These are phyloP conservation scores for Closterium sp. DNA, from an alignment of 139 green algal genomes.

Conservation along the genomic window DNA sequence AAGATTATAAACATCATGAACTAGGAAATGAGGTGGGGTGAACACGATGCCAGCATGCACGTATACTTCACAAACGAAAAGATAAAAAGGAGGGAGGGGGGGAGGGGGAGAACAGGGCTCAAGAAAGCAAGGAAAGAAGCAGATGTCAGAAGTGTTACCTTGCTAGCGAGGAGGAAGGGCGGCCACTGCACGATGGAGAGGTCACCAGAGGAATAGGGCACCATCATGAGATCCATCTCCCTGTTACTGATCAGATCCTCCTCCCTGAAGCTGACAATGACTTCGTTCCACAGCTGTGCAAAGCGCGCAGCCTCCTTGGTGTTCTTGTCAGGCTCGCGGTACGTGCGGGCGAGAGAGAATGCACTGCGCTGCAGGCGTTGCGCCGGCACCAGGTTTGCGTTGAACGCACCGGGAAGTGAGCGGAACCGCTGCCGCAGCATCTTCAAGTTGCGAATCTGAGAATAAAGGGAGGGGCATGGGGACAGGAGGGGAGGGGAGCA, in stretches of 20 bases:
- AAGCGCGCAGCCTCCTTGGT: conserved; percentile 28
- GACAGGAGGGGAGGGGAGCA: neutral
- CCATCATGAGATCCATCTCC: conserved; percentile 17
- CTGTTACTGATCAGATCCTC: conserved; percentile 43
- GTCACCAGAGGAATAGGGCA: conserved; percentile 11
- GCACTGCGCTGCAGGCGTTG: neutral
- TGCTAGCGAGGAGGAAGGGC: conserved; percentile 27
- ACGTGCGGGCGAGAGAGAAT: neutral
- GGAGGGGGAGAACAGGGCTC: too few relatives aligned
- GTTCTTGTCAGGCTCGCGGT: conserved; percentile 18
- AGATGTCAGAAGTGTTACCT: neutral
- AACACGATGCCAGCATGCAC: too few relatives aligned
- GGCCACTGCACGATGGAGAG: conserved; percentile 25
- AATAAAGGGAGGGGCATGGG: neutral
- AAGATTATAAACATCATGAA: too few relatives aligned
- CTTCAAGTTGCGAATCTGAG: conserved; percentile 6
- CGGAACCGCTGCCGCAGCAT: conserved; percentile 21
- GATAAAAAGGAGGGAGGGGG: too few relatives aligned
- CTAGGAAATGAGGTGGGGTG: too few relatives aligned
- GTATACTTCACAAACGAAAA: too few relatives aligned
- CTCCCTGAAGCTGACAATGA: conserved; percentile 43
- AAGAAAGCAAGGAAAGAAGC: too few relatives aligned
- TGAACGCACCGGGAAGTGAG: conserved; percentile 17
- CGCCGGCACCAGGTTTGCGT: conserved; percentile 14
- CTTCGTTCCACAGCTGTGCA: conserved; percentile 43